These are phyloP conservation scores for Populus pruinosa DNA, from an alignment of 345 rosid species.

Conservation along the genomic window DNA sequence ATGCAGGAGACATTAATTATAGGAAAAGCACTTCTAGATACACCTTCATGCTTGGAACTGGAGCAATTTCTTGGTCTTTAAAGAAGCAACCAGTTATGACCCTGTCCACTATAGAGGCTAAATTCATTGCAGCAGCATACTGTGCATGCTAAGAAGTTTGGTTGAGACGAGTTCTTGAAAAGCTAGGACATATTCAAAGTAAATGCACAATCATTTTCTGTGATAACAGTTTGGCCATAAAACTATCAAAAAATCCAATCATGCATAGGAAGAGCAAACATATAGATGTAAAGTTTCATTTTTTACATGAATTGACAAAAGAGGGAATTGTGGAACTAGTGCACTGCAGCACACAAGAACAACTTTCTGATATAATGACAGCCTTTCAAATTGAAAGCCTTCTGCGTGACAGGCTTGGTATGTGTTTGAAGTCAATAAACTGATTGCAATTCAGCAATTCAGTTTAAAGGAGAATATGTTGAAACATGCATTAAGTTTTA, in stretches of 20 bases:
- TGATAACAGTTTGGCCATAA: not conserved
- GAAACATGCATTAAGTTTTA: not conserved
- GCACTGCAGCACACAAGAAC: not conserved
- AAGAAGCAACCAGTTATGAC: no score
- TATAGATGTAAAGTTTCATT: not conserved
- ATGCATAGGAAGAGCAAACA: not conserved
- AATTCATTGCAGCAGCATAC: not conserved
- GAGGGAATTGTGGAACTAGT: not conserved
- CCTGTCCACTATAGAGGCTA: no score
- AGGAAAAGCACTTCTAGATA: no score
- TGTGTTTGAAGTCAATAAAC: not conserved
- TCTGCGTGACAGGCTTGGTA: not conserved
- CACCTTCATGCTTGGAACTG: no score
- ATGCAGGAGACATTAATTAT: no score
- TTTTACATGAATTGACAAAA: not conserved
- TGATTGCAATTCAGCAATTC: not conserved
- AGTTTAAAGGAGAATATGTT: not conserved
- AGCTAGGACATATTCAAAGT: not conserved
- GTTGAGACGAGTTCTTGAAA: not conserved
- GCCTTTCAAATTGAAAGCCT: not conserved
- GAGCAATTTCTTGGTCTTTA: no score
- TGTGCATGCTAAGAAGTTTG: not conserved
- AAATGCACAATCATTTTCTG: not conserved
- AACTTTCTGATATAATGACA: not conserved
- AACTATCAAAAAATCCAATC: not conserved